Base-by-base conservation (phyloP, 495 filamentous ascomycete species). In the Saxophila tyrrhenica region DNA sequence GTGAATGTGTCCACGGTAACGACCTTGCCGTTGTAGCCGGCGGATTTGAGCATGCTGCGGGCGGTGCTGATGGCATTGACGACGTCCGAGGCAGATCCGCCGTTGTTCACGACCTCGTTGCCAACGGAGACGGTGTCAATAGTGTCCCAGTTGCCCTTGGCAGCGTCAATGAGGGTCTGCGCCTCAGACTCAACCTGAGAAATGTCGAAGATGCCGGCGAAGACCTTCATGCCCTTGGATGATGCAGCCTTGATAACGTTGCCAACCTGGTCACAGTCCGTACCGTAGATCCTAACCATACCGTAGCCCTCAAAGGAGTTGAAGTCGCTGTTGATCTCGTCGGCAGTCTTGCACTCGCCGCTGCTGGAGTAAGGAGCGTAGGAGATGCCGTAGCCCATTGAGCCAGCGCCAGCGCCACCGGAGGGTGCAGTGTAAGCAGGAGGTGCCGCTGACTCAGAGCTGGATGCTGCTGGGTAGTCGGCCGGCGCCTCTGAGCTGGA, bases 1-100 rank as follows among this genome's bases (percentile, higher is more conserved):
- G 79, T 72, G 61, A 85, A 84, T 1, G 86, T 91, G 56, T 95
- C 89, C 21, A 87, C 84, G 1, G 84, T 82, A 0, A 87, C 86
- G 22, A 95, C 79, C 0, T 82, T 80, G 10, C 89, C 88, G 10
- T 62, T 60, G 65, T 85, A 95, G 3, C 86, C 86, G 24, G 74
- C 77, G 0, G 55, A 62, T 23, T 78, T 73, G n/a, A 92, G 73
- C 5, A 64, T 67, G 10, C 50, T 55, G 13, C 86, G 75, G 23
- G 84, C 84, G 16, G 66, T 61, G 1, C 67, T 63, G 5, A 90
- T 69, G 5, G 82, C 81, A 21, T 55, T 61, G 2, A 77, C 68
- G 15, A 86, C 78, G 20, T 78, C 67, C 2, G 29, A 39, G 7
- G 19, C 29, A 9, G 49, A 21, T 21, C 20, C 29, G 17, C 79